Conservation (phyloP, 2,329 filamentous ascomycete species). For the Aureobasidium zeae region DNA sequence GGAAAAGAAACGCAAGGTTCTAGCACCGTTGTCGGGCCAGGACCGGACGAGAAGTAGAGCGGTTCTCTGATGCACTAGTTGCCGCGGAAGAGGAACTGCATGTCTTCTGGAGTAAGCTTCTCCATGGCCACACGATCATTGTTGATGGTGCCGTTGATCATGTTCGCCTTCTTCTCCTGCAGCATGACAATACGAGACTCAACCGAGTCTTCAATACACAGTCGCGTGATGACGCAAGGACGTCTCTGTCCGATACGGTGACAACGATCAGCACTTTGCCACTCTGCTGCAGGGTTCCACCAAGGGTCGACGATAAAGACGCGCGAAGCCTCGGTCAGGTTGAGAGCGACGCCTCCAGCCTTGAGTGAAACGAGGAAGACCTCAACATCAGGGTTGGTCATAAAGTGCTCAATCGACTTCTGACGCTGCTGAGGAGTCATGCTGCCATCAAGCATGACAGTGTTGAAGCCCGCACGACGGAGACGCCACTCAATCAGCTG, state of each 20-base stretch:
- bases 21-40: not conserved
- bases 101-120: conserved; percentile 78
- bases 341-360: conserved; percentile 89
- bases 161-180: conserved; percentile 96
- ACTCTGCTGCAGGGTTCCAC: conserved; percentile 99
- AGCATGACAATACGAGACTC: conserved; percentile 91
- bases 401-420: conserved; percentile 90
- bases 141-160: conserved; percentile 97
- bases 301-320: conserved; percentile 98
- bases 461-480: conserved; percentile 91
- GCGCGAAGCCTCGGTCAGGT: conserved; percentile 85
- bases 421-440: conserved; percentile 94
- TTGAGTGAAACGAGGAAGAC: conserved; percentile 95
- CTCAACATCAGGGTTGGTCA: conserved; percentile 88
- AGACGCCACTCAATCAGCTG: conserved; percentile 96
- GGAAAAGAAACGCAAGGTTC: not conserved
- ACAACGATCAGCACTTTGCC: conserved; percentile 80
- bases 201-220: conserved; percentile 95
- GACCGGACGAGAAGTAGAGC: not conserved
- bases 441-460: conserved; percentile 93
- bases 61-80: not conserved
- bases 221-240: conserved; percentile 84
- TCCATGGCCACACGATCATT: conserved; percentile 86
- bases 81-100: conserved; percentile 93
- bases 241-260: conserved; percentile 93